Conservation (phyloP, 2,329 filamentous ascomycete species). For the Neopestalotiopsis rosae region DNA sequence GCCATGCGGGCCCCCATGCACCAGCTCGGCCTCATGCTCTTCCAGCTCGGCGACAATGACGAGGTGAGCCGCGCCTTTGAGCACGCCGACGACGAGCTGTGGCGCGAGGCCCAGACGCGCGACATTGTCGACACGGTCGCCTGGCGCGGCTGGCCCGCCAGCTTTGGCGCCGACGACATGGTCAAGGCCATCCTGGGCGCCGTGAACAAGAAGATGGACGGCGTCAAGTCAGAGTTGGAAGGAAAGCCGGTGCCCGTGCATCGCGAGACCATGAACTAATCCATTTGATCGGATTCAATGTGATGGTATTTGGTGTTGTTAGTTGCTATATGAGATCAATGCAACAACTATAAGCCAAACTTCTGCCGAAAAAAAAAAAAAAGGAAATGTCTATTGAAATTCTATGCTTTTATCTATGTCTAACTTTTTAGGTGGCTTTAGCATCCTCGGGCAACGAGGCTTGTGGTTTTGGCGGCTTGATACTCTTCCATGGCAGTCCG, state of each 20-base stretch:
- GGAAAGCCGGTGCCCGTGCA: constrained; percentile 26
- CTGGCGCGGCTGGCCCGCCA: constrained; percentile 47
- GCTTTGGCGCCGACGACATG: constrained; percentile 64
- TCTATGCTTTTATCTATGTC: too few relatives aligned
- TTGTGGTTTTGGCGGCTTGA: too few relatives aligned
- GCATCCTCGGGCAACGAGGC: too few relatives aligned
- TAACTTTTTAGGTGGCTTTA: too few relatives aligned
- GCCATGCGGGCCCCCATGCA: constrained; percentile 63
- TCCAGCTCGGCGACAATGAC: constrained; percentile 72
- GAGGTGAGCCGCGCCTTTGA: constrained; percentile 60
- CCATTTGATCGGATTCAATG: background rate
- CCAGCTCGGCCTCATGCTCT: constrained; percentile 78
- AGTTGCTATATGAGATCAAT: too few relatives aligned
- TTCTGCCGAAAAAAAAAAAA: too few relatives aligned
- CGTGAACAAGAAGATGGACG: constrained; percentile 44
- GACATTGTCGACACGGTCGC: constrained; percentile 80
- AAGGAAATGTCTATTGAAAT: too few relatives aligned
- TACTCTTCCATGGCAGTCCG: too few relatives aligned
- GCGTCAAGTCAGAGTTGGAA: constrained; percentile 26
- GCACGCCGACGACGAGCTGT: constrained; percentile 67
- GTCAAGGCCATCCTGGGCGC: constrained; percentile 70
- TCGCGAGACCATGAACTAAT: constrained; percentile 25
- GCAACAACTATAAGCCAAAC: too few relatives aligned
- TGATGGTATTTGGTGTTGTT: background rate
- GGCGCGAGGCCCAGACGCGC: constrained; percentile 54